These are phyloP conservation scores for Ochromonas danica DNA, from an alignment of 108 stramenopile genomes.

Conservation along the genomic window DNA sequence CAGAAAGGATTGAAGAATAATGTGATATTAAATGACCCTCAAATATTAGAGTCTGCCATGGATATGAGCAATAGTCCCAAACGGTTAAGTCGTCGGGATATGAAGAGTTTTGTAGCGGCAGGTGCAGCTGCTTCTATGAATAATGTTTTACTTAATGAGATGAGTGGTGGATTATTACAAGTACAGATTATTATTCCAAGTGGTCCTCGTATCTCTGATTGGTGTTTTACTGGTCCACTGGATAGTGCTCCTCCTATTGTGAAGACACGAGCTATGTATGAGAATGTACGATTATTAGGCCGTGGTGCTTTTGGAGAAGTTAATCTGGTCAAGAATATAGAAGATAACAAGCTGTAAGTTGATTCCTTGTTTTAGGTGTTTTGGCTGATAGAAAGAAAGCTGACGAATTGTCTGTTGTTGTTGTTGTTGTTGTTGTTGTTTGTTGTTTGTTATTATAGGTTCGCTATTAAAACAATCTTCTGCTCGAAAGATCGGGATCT, in stretches of 20 bases:
- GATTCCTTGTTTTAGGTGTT: background rate
- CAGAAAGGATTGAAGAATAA: constrained; percentile 33
- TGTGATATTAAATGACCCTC: background rate
- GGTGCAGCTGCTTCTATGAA: too few species aligned
- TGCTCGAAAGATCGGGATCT: background rate
- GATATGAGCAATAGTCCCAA: too few species aligned
- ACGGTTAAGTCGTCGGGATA: too few species aligned
- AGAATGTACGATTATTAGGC: constrained; percentile 12
- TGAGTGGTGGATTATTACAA: too few species aligned
- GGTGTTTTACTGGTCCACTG: constrained; percentile 15
- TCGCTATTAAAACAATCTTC: constrained; percentile 21
- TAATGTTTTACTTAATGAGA: too few species aligned
- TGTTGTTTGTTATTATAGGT: background rate
- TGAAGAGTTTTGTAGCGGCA: too few species aligned
- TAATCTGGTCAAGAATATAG: constrained; percentile 26
- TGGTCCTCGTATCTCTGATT: constrained; percentile 11
- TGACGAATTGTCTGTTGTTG: too few species aligned
- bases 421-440: too few species aligned
- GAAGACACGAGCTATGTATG: constrained; percentile 18
- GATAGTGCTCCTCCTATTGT: constrained; percentile 22
- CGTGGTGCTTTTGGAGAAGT: constrained; percentile 32
- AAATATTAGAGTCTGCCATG: background rate
- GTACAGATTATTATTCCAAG: too few species aligned
- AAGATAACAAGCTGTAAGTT: constrained; percentile 33
- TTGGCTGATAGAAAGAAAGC: too few species aligned